A percentile compares a stretch with the other conserved stretches of the same genome.
Conservation (phyloP, 2,329 filamentous ascomycete species). For the Venturia carpophila region DNA sequence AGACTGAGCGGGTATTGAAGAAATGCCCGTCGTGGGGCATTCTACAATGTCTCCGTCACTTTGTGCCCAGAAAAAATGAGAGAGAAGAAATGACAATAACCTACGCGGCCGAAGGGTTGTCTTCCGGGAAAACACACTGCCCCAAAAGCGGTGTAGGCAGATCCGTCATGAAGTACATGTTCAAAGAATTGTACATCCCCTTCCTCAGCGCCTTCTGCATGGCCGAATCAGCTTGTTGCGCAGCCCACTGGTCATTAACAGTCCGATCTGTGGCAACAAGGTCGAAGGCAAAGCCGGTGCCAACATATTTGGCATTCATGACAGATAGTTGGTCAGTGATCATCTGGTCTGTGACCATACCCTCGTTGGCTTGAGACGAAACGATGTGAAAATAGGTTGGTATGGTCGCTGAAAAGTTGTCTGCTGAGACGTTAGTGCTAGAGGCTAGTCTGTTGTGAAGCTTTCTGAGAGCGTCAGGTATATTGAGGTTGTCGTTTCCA, state of each 20-base stretch:
- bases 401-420: background rate
- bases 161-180: slow-evolving; percentile 54
- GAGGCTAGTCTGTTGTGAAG: background rate
- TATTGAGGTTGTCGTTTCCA: background rate
- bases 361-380: slow-evolving; percentile 8
- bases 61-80: slow-evolving; percentile 21
- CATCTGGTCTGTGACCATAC: slow-evolving; percentile 1
- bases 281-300: slow-evolving; percentile 8
- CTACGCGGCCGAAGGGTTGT: slow-evolving; percentile 21
- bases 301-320: slow-evolving; percentile 4
- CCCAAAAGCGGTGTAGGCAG: slow-evolving; percentile 43
- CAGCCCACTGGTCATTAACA: slow-evolving; percentile 10
- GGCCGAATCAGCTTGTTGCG: slow-evolving; percentile 19
- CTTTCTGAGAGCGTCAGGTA: background rate
- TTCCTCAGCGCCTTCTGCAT: slow-evolving; percentile 49
- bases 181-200: slow-evolving; percentile 47
- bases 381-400: slow-evolving; percentile 16
- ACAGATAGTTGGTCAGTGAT: background rate
- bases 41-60: background rate
- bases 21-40: background rate
- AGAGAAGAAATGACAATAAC: background rate
- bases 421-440: background rate
- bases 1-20: background rate
- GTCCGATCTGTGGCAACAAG: background rate
- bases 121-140: slow-evolving; percentile 45